Evolutionary conservation across 352 stramenopile species (phyloP), one percentile per base, ranked within the genome.

Genomic region (Globisporangium carolinianum): DNA sequence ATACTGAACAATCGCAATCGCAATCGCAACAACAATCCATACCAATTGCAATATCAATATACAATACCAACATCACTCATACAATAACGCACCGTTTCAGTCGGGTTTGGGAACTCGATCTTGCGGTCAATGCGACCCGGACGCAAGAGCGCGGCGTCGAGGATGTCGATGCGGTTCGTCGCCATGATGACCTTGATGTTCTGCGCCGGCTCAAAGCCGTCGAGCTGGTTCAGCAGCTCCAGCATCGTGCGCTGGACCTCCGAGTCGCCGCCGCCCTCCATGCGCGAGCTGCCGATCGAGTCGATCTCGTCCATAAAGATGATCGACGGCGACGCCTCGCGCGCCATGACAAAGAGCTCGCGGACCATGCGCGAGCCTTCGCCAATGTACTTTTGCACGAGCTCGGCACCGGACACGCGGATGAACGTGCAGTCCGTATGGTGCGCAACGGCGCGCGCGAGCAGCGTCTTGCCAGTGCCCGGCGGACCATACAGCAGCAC

Each of bases 271-370:
- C 96, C 89, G 49, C 88, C 86, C 57, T 97, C 94, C 67, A 97
- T 90, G 47, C 89, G 82, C 24, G 89, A 96, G 47, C 84, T 93
- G 55, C 97, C 97, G 64, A 99, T 99, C 50, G 93, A 98, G 76
- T 99, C 97, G 70, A 99, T 99, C 77, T 99, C 97, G 71, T 99
- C 97, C 97, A 99, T 99, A 63, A 99, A 99, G 62, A 99, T 99
- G 71, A 99, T 99, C 36, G 89, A 98, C 32, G 97, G 97, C n/a
- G 97, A 95, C n/a, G 86, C 83, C 65, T 97, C 89, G 54, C 87
- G 84, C 36, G 97, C 97, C 96, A 99, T 99, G 42, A 99, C 94
- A 71, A 99, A 99, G 6, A 99, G 82, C 78, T 99, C 97, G 51
- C 97, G 91, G 32, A 99, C 97, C 97, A 99, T 99, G 35, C 97